Conservation (phyloP, 257 asterid genomes). For the Przewalskia tangutica region DNA sequence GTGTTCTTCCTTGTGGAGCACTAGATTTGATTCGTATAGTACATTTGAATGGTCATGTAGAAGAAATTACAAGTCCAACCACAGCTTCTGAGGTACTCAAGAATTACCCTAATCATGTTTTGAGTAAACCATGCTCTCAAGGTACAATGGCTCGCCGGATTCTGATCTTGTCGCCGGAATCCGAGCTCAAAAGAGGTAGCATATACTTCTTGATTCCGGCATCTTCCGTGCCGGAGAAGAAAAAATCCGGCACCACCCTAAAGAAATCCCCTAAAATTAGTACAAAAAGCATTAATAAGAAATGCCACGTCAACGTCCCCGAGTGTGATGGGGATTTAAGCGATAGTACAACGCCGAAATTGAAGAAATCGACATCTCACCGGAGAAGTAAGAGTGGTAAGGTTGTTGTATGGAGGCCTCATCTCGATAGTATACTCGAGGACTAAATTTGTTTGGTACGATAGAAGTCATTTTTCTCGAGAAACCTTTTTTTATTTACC, state of each 20-base stretch:
- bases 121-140: constrained; percentile 53
- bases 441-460: constrained; percentile 6
- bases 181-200: constrained; percentile 89
- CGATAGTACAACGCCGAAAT: constrained; percentile 6
- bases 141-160: constrained; percentile 48
- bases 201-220: constrained; percentile 85
- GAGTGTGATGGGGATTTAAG: neutral
- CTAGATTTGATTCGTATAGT: constrained; percentile 88
- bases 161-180: constrained; percentile 52
- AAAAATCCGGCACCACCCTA: constrained; percentile 22
- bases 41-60: constrained; percentile 69
- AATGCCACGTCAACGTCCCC: neutral
- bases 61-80: constrained; percentile 62
- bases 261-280: constrained; percentile 15
- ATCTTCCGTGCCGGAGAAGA: constrained; percentile 46
- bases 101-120: constrained; percentile 65
- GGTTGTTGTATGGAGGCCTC: constrained; percentile 55
- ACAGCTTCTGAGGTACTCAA: constrained; percentile 59
- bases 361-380: constrained; percentile 23
- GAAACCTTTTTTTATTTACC: neutral
- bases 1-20: constrained; percentile 98
- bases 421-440: constrained; percentile 51
- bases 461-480: neutral
- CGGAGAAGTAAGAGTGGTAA: constrained; percentile 31
- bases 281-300: constrained; percentile 9